These are phyloP conservation scores for Pseudomonodictys pantanalensis DNA, from an alignment of 495 filamentous ascomycete genomes.

Conservation along the genomic window DNA sequence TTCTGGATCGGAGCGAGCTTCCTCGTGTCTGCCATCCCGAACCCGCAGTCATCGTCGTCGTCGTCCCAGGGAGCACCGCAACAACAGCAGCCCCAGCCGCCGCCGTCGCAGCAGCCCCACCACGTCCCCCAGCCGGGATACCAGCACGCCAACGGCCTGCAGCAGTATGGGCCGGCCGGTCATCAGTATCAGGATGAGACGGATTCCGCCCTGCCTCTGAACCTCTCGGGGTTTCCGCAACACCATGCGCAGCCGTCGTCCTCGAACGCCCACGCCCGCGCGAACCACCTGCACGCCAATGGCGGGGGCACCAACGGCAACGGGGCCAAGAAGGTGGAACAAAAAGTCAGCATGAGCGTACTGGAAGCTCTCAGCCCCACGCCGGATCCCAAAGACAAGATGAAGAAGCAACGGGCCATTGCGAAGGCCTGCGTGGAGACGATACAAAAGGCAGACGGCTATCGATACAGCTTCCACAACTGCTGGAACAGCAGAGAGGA, in stretches of 20 bases:
- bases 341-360: constrained; percentile 24
- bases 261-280: not conserved
- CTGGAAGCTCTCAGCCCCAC: constrained; percentile 30
- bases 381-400: constrained; percentile 29
- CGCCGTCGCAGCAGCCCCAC: not conserved
- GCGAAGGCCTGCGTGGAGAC: constrained; percentile 33
- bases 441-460: constrained; percentile 33
- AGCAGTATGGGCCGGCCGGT: constrained; percentile 19
- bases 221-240: not conserved
- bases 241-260: constrained; percentile 4
- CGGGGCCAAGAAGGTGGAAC: not conserved
- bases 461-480: constrained; percentile 37
- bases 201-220: constrained; percentile 23
- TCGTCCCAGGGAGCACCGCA: not conserved
- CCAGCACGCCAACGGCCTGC: constrained; percentile 21
- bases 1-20: constrained; percentile 33
- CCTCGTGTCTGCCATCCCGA: constrained; percentile 17
- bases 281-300: not conserved
- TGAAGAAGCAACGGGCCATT: constrained; percentile 36
- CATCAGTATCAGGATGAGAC: constrained; percentile 18
- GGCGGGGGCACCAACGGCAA: constrained; percentile 9
- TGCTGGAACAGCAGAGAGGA: constrained; percentile 38
- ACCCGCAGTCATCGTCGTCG: too few species aligned
- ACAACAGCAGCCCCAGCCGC: not conserved
- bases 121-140: constrained; percentile 22